Evolutionary conservation across 2,329 filamentous ascomycete species (phyloP).

Genomic region (Diaporthe australafricana): DNA sequence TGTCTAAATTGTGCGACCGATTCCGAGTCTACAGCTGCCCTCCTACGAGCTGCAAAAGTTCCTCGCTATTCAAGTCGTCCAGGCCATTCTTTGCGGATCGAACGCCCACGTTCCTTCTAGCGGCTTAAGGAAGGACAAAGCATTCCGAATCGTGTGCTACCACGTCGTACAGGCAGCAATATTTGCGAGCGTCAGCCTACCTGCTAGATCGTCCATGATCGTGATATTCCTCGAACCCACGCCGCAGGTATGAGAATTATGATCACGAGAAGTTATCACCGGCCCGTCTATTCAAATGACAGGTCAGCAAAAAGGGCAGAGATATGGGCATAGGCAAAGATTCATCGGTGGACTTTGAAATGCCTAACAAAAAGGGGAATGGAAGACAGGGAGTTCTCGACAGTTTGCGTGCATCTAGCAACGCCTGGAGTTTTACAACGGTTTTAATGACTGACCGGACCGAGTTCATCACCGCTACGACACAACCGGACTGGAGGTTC

Average conservation of each 20-base stretch:
- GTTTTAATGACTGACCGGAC: constrained; percentile 31
- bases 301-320: not conserved
- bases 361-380: not conserved
- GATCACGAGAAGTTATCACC: not conserved
- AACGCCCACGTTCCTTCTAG: constrained; percentile 29
- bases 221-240: not conserved
- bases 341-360: not conserved
- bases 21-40: constrained; percentile 40
- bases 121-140: constrained; percentile 40
- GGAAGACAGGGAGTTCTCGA: not conserved
- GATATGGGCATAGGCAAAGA: not conserved
- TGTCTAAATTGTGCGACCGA: constrained; percentile 53
- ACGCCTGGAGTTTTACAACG: too few relatives aligned
- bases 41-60: constrained; percentile 25
- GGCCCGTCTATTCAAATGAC: not conserved
- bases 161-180: not conserved
- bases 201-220: not conserved
- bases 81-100: constrained; percentile 17
- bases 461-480: constrained; percentile 10
- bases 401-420: constrained; percentile 20
- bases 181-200: not conserved
- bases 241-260: not conserved
- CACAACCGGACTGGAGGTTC: constrained; percentile 13
- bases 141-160: constrained; percentile 32
- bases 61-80: constrained; percentile 31